Conservation (phyloP, 1,284 basidiomycete genomes). For the Ceratobasidium sp. region DNA sequence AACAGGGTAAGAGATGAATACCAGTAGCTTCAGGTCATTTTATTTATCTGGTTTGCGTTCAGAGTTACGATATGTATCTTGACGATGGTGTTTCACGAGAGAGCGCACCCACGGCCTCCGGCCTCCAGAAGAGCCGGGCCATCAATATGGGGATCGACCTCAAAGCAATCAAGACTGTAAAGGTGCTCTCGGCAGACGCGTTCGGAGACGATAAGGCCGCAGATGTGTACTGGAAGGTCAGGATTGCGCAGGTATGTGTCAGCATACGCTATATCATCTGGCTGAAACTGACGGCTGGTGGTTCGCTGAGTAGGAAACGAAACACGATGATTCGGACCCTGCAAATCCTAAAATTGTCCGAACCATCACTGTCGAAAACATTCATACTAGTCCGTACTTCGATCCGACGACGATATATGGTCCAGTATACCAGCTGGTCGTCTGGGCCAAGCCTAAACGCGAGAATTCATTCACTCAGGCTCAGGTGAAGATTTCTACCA, state of each 20-base stretch:
- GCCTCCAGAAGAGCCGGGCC: background rate
- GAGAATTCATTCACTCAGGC: background rate
- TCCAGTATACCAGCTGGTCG: background rate
- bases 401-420: constrained; percentile 17
- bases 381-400: background rate
- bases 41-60: background rate
- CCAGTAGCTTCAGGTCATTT: background rate
- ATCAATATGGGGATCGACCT: background rate
- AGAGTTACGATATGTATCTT: constrained; percentile 36
- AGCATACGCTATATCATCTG: background rate
- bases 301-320: background rate
- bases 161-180: background rate
- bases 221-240: constrained; percentile 20
- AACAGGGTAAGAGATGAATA: constrained; percentile 9
- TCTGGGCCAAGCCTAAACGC: constrained; percentile 8
- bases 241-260: background rate
- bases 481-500: background rate
- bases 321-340: background rate
- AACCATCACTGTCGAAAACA: background rate
- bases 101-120: constrained; percentile 30
- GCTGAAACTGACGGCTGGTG: background rate
- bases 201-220: constrained; percentile 15
- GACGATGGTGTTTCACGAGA: constrained; percentile 37
- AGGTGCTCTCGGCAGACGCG: background rate
- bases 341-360: background rate